Base-by-base conservation (phyloP, 257 asterid species). In the Gentiana dahurica region DNA sequence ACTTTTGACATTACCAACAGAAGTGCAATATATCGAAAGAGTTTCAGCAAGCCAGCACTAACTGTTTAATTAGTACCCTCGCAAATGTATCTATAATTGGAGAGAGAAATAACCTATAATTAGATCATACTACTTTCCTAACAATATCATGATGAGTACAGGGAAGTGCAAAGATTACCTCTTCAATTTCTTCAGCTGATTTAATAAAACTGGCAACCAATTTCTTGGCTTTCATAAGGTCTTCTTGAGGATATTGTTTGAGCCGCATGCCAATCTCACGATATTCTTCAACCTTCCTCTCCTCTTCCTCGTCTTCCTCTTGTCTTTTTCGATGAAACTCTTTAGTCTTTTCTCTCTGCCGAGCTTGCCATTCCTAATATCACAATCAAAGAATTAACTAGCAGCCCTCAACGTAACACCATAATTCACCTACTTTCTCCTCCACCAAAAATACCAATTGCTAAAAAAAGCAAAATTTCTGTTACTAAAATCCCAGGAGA, bases 171-270 rank as follows among this genome's bases (percentile, higher is more conserved):
- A 45, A 34, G 8, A 58, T 57, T 74, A 87, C 97, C 97, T 87
- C 90, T 80, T 91, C 98, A 44, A 91, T 82, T 75, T 91, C 95
- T 71, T 91, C 96, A 65, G 94, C 98, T 15, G 98, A 72, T 77
- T 64, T 77, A 63, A 91, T 83, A 75, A 91, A 91, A 76, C 87
- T 79, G 5, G 98, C 68, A 65, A 91, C 93, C 77, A 91, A 61
- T 67, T 85, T 87, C 83, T 78, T 91, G 70, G 96, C 97, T 65
- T 79, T 79, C 34, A 53, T 55, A 45, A 83, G 90, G 7, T 91
- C 90, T 69, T 87, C 86, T 43, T 75, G 73, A 3, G 96, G 95
- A 81, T 77, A 91, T 68, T 83, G 74, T 58, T 66, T 76, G 59
- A 87, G 66, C 54, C 81, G 71, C 68, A 68, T 15, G 36, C 81